Evolutionary conservation across 1,139 yeast species (phyloP), one percentile per base, ranked within the genome.

Genomic region (Kluyveromyces marxianus): DNA sequence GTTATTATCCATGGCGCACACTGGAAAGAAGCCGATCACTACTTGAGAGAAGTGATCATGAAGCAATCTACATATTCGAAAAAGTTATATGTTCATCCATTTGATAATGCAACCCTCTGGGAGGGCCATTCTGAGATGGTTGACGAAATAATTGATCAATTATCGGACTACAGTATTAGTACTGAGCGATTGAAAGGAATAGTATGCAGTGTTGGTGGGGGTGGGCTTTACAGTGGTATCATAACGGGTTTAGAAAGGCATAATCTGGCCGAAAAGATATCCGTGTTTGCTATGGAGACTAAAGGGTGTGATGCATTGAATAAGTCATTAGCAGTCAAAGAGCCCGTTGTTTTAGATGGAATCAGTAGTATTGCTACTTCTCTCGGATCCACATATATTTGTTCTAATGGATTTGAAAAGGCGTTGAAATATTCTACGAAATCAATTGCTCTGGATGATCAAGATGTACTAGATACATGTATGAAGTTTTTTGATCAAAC

Each of bases 151-250:
- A 65, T 62, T 2, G 48, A 52, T 1, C 79, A 77, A 54, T 56
- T 77, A 37, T 25, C 7, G n/a, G 39, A 35, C 3, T 10, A 10
- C 24, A n/a, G 30, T 25, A n/a, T 28, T 7, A 36, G 46, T 24
- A 26, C 56, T 14, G 35, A 47, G 8, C 62, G 63, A 39, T 70
- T 81, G n/a, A 76, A 71, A 50, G 83, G 79, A 0, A 63, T 81
- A 39, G 75, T 78, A 0, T 72, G 82, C 52, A 74, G 83, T 7
- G 77, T 77, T 44, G 87, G 87, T 3, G 87, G 87, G 4, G 87
- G 85, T 2, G 86, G 87, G 0, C 69, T 81, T 32, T 78, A 74
- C 63, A 68, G 71, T 54, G 87, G 87, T 0, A 62, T 80, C 7
- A 74, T 75, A 41, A 58, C 63, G 41, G 86, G 86, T 0, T 57